These are phyloP conservation scores for Cyberlindnera sargentensis DNA, from an alignment of 805 yeast genomes.

Conservation along the genomic window DNA sequence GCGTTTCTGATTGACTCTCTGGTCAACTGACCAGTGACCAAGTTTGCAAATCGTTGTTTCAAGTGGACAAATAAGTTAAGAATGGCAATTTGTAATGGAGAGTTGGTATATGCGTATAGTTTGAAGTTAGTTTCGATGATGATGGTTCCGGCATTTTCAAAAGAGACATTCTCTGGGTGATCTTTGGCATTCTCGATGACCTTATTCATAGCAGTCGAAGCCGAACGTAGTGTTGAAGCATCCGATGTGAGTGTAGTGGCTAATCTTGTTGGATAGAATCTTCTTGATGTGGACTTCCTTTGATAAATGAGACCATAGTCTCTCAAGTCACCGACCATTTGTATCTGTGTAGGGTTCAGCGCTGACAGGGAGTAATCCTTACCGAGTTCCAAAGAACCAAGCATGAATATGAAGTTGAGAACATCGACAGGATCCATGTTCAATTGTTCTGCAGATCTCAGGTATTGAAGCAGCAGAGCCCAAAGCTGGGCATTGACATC, in stretches of 20 bases:
- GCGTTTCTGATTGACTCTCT: conserved; percentile 89
- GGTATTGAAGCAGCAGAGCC: conserved; percentile 82
- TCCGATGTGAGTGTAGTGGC: conserved; percentile 90
- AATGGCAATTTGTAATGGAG: conserved; percentile 92
- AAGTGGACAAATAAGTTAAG: conserved; percentile 82
- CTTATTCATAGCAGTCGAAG: conserved; percentile 69
- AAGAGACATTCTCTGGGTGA: conserved; percentile 8
- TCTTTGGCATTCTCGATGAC: conserved; percentile 38
- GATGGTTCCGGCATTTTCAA: conserved; percentile 53
- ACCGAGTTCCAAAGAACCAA: conserved; percentile 90
- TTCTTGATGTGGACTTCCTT: conserved; percentile 45
- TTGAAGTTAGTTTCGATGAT: conserved; percentile 93
- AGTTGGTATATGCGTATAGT: conserved; percentile 85
- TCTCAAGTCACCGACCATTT: conserved; percentile 81
- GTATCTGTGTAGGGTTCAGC: conserved; percentile 71
- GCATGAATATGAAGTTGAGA: conserved; percentile 83
- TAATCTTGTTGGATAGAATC: conserved; percentile 84
- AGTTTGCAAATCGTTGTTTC: conserved; percentile 76
- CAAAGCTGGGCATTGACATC: conserved; percentile 93
- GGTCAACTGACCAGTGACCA: conserved; percentile 91
- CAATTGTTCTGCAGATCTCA: conserved; percentile 74
- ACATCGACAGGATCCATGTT: conserved; percentile 97
- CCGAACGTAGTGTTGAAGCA: conserved; percentile 59
- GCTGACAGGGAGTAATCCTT: conserved; percentile 69
- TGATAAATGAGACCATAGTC: conserved; percentile 89